Evolutionary conservation across 202 grass and related monocot genomes (phyloP).

Genomic region (Setaria viridis): DNA sequence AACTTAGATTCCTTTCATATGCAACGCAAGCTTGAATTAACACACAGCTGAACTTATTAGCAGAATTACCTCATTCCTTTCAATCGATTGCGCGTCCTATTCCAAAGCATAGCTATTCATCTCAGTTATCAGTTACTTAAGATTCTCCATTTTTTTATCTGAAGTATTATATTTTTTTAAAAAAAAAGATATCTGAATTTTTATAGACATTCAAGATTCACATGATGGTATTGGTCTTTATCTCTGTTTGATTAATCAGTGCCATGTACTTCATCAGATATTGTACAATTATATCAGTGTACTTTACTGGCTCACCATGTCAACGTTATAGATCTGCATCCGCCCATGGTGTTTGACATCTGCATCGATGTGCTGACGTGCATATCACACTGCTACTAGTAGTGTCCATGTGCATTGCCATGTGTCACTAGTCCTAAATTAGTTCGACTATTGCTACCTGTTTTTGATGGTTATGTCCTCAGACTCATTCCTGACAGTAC

Average conservation of each 20-base stretch:
- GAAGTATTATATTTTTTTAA: neutral
- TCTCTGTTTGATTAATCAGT: conserved; percentile 6
- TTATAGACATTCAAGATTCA: neutral
- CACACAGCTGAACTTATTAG: neutral
- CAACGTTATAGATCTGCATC: neutral
- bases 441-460: neutral
- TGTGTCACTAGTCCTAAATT: conserved; percentile 6
- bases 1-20: neutral
- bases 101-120: neutral
- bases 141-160: neutral
- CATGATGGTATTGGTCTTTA: neutral
- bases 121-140: neutral
- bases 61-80: neutral
- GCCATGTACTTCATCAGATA: neutral
- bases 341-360: conserved; percentile 1
- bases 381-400: neutral
- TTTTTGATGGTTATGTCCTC: neutral
- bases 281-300: neutral
- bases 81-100: neutral
- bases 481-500: neutral
- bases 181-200: neutral
- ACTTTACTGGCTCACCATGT: neutral
- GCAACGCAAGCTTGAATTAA: neutral
- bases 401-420: neutral
- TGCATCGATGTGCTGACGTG: conserved; percentile 14